Base-by-base conservation (phyloP, 768 basidiomycete species). In the Trametopsis cervina region DNA sequence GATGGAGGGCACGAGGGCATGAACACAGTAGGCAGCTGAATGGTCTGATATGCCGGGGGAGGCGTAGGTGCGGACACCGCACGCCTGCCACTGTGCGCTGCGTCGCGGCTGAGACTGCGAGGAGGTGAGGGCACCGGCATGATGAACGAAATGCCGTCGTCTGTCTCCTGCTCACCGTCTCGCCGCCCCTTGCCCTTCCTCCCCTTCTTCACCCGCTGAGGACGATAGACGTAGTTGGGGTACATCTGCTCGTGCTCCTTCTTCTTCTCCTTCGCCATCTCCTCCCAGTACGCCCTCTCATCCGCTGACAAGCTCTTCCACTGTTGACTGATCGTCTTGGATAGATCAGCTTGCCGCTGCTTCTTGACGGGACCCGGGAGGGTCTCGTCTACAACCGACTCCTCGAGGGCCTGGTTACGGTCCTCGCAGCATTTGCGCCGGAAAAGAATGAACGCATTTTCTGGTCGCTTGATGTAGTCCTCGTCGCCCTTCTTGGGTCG, bases 361-460 rank as follows among this genome's bases (percentile, higher is more conserved):
- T 85, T 86, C 78, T 85, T 87, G 12, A 74, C 63, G 4, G 77
- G 72, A 1, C 51, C 54, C 25, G 54, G 36, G 43, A 50, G 13
- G 11, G 51, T 53, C 23, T 60, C 62, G 35, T 54, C 67, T n/a
- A n/a, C n/a, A n/a, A n/a, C n/a, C 2, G 68, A 74, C 44, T 78
- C 78, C 42, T 77, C 77, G 46, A 68, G 70, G 39, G 74, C 74
- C 12, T 69, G 67, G 63, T 83, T 79, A 26, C 80, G 77, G 43
- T 85, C 81, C 65, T 84, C 81, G 65, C 81, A 85, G 66, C 82
- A 85, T 58, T 83, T 80, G 57, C 85, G 76, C 46, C 86, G 78
- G 76, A 89, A 89, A 47, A 89, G 75, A 62, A 89, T 89, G 71
- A 89, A 89, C 6, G 86, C 86, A 59, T 89, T 88, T 67, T 86